These are phyloP conservation scores for Corynascus novoguineensis DNA, from an alignment of 495 filamentous ascomycete species.

Conservation along the genomic window DNA sequence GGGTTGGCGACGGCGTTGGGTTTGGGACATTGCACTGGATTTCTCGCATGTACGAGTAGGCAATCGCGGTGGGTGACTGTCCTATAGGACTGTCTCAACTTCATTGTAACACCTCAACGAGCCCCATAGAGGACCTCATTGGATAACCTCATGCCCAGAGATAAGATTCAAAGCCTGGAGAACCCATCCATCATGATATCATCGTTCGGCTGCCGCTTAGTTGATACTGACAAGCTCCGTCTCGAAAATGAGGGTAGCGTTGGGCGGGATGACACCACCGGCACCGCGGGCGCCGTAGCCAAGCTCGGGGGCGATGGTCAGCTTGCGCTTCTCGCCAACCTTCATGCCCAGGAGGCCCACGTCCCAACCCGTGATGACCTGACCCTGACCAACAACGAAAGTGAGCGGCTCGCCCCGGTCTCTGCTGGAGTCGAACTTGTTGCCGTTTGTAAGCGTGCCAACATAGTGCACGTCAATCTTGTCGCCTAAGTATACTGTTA, in stretches of 20 bases:
- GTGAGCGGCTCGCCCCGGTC: slow-evolving; percentile 59
- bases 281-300: slow-evolving; percentile 65
- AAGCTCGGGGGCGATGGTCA: slow-evolving; percentile 72
- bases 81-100: background rate
- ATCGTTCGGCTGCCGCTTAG: slow-evolving; percentile 7
- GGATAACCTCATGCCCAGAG: background rate
- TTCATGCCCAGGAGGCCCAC: slow-evolving; percentile 82
- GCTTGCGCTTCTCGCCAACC: slow-evolving; percentile 69
- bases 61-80: background rate
- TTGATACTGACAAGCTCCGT: slow-evolving; percentile 75
- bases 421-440: slow-evolving; percentile 43
- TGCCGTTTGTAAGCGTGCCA: slow-evolving; percentile 31
- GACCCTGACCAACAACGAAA: slow-evolving; percentile 64
- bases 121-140: too few relatives aligned
- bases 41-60: background rate
- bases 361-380: slow-evolving; percentile 84
- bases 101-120: background rate
- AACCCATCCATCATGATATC: background rate
- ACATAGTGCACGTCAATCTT: slow-evolving; percentile 31
- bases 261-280: slow-evolving; percentile 51
- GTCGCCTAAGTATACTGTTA: slow-evolving; percentile 20
- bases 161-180: background rate
- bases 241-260: slow-evolving; percentile 58
- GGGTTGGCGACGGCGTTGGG: slow-evolving; percentile 15
- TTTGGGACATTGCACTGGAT: background rate